Conservation (phyloP, 163 green algal genomes). For the Trebouxiophyceae sp. region DNA sequence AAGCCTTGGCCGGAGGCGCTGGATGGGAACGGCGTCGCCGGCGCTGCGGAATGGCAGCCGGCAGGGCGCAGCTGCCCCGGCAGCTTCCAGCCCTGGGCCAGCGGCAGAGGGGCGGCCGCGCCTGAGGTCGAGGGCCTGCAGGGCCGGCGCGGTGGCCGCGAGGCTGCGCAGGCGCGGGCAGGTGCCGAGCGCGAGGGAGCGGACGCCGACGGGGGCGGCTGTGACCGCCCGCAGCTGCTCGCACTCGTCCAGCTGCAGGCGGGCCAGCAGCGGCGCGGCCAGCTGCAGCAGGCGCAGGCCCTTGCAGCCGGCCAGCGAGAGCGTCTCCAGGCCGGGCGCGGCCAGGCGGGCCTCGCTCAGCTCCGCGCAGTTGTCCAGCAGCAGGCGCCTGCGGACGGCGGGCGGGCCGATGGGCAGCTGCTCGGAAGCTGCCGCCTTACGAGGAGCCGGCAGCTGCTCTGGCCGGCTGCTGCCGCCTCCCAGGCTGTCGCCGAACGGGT, state of each 20-base stretch:
- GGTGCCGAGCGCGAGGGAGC: conserved; percentile 31
- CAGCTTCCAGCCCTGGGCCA: too few species aligned
- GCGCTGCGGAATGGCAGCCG: too few species aligned
- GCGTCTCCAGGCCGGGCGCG: neutral
- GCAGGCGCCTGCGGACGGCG: conserved; percentile 17
- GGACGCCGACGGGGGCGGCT: conserved; percentile 28
- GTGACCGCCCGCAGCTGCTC: conserved; percentile 14
- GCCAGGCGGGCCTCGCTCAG: neutral
- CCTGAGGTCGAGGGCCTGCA: conserved; percentile 18
- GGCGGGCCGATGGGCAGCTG: neutral
- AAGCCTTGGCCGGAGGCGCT: too few species aligned
- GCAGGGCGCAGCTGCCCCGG: too few species aligned
- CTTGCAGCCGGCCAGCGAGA: conserved; percentile 7
- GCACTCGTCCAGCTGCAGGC: conserved; percentile 32
- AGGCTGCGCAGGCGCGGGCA: conserved; percentile 27
- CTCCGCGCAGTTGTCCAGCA: conserved; percentile 1
- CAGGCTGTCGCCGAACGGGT: too few species aligned
- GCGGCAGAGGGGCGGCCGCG: too few species aligned
- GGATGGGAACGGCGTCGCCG: too few species aligned
- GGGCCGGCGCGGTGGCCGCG: conserved; percentile 5
- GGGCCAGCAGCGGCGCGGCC: neutral
- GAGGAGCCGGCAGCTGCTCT: neutral
- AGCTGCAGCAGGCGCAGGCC: neutral
- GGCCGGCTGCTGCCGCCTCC: too few species aligned
- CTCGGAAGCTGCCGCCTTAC: neutral